Evolutionary conservation across 192 early-diverging fungal genomes (phyloP).

Genomic region (Linnemannia schmuckeri): DNA sequence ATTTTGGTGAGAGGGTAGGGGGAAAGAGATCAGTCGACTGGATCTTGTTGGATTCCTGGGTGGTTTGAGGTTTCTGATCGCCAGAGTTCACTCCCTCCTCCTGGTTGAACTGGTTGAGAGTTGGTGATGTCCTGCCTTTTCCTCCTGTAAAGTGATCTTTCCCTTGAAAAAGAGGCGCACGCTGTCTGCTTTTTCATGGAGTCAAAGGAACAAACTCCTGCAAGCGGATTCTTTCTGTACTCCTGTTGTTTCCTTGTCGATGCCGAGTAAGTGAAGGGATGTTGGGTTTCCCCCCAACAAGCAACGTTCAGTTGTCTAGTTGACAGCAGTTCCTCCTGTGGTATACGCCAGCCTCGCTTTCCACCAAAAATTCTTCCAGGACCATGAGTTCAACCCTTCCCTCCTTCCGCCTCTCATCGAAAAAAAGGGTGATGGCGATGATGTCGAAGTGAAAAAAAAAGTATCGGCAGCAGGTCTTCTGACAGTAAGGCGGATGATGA

Average conservation of each 20-base stretch:
- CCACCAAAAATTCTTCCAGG: background rate
- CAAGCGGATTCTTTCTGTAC: background rate
- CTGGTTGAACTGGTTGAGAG: background rate
- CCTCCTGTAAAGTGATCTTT: background rate
- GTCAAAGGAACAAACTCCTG: background rate
- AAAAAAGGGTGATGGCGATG: background rate
- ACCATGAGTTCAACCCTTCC: background rate
- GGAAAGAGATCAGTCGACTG: slow-evolving; percentile 1
- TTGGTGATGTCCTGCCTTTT: background rate
- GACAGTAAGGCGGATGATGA: background rate
- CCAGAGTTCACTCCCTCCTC: background rate
- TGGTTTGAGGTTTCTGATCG: background rate
- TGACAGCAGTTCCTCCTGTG: background rate
- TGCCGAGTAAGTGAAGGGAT: background rate
- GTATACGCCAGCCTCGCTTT: background rate
- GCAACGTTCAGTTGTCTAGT: background rate
- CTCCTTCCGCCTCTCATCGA: background rate
- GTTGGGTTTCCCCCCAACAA: background rate
- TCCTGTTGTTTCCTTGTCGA: background rate
- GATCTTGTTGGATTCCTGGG: background rate
- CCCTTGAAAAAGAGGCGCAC: background rate
- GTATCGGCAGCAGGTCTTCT: background rate
- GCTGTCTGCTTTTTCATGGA: slow-evolving; percentile 1
- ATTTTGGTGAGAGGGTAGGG: background rate
- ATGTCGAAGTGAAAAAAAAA: background rate